Evolutionary conservation across 371 early-diverging fungal species (phyloP), one percentile per base, ranked within the genome.

Genomic region (Mortierella sp.): DNA sequence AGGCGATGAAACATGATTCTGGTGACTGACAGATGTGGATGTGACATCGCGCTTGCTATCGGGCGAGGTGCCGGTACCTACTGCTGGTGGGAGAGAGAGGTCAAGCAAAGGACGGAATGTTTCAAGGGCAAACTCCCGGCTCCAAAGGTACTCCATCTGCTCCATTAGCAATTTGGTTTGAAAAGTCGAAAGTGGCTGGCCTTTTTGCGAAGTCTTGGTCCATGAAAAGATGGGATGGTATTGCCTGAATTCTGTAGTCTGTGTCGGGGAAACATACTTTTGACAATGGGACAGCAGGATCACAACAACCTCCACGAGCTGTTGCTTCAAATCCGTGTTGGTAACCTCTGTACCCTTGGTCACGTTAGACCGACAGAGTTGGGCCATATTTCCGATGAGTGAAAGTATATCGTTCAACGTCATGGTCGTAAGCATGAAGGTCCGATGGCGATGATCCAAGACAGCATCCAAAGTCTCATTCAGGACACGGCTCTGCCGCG

Each of bases 151-250:
- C 27, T 86, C 86, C 4, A 91, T 52, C 50, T 86, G 87, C 7
- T 63, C 54, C 8, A 86, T 73, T 8, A 87, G 68, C n/a, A 62
- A 52, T 31, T 79, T 82, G 58, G 80, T 83, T 2, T 87, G 82
- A 14, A 67, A 45, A 2, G 76, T 64, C 21, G 83, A 71, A 13
- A 87, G 69, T 6, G 71, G 61, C 21, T 76, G 67, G 12, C 55
- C 55, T 27, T 84, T 82, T 51, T 87, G 86, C 64, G 87, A 82
- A 59, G 79, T 67, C n/a, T 42, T 70, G 45, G 78, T 76, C 91
- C 92, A 91, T 58, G 85, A 85, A 31, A 91, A 90, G 3, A 91
- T 39, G 14, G 90, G 87, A 61, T 91, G 92, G 58, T 88, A 90
- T 13, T 81, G 76, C 23, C 80, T 72, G 51, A 79, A 82, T 16